Percentiles rank a stretch among this genome's conserved stretches.
phyloP scores from a whole-genome alignment of 169 alveolate species.

The Eimeria acervulina region DNA sequence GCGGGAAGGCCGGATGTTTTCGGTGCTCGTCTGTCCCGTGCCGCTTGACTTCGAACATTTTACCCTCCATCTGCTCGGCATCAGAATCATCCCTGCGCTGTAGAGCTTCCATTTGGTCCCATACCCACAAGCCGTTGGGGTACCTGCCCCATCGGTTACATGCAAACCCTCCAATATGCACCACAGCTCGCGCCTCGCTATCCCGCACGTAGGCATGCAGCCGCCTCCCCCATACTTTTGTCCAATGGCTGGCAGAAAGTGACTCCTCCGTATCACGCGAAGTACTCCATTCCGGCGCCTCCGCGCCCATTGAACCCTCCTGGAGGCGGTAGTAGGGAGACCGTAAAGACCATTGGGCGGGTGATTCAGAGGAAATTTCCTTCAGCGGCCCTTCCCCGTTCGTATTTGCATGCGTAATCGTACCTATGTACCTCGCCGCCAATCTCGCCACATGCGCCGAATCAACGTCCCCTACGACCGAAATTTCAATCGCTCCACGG shows the following conservation, averaged over 20 bases:
- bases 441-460: slow-evolving; percentile 30
- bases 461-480: slow-evolving; percentile 79
- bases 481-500: slow-evolving; percentile 64
- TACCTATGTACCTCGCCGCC: slow-evolving; percentile 74
- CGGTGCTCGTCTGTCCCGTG: slow-evolving; percentile 43
- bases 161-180: slow-evolving; percentile 90
- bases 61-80: background rate
- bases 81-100: slow-evolving; percentile 14
- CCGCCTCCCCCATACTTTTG: slow-evolving; percentile 69
- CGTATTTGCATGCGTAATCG: background rate
- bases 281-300: slow-evolving; percentile 10
- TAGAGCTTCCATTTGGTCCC: slow-evolving; percentile 57
- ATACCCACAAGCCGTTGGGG: slow-evolving; percentile 89
- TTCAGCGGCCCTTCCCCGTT: background rate
- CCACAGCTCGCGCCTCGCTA: slow-evolving; percentile 91
- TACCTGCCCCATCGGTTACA: slow-evolving; percentile 90
- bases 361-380: background rate
- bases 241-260: slow-evolving; percentile 56
- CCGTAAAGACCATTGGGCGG: slow-evolving; percentile 1
- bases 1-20: slow-evolving; percentile 82
- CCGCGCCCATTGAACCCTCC: background rate
- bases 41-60: background rate
- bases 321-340: slow-evolving; percentile 55
- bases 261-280: background rate
- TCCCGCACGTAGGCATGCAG: slow-evolving; percentile 85